phyloP scores from a whole-genome alignment of 179 eudicot species.

The Sideroxylon spinosum region DNA sequence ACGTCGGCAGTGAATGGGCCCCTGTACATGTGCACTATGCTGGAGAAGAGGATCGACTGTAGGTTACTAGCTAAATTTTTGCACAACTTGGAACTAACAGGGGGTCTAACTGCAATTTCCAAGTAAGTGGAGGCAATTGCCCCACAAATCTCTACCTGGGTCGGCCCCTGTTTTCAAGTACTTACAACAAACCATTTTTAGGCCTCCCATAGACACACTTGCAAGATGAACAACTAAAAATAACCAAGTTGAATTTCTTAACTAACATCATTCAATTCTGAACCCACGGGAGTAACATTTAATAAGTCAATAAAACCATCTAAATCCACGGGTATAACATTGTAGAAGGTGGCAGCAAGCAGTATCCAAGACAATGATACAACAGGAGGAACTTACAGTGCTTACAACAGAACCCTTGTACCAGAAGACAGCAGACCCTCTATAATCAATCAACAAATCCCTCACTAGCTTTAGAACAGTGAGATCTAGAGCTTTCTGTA shows the following conservation, averaged over 20 bases:
- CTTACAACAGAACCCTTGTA: constrained; percentile 9
- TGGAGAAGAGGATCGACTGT: too few relatives aligned
- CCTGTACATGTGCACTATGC: too few relatives aligned
- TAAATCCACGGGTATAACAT: background rate
- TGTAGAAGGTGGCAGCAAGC: background rate
- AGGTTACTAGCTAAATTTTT: too few relatives aligned
- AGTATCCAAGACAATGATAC: background rate
- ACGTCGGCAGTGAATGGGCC: too few relatives aligned
- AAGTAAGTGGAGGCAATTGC: too few relatives aligned
- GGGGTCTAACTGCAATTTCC: background rate
- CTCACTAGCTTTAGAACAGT: constrained; percentile 11
- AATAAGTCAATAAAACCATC: background rate
- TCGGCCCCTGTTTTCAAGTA: too few relatives aligned
- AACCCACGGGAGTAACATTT: constrained; percentile 1
- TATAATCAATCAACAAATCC: constrained; percentile 15
- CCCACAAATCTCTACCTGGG: too few relatives aligned
- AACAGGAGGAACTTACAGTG: constrained; percentile 12
- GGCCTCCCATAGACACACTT: background rate
- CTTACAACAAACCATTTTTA: background rate
- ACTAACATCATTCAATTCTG: background rate
- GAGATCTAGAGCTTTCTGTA: constrained; percentile 27
- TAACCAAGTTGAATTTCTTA: background rate
- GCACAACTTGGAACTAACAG: too few relatives aligned
- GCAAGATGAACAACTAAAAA: background rate
- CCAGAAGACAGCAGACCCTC: constrained; percentile 13